Base-by-base conservation (phyloP, 75 land plant species). In the Ceratopteris richardii region DNA sequence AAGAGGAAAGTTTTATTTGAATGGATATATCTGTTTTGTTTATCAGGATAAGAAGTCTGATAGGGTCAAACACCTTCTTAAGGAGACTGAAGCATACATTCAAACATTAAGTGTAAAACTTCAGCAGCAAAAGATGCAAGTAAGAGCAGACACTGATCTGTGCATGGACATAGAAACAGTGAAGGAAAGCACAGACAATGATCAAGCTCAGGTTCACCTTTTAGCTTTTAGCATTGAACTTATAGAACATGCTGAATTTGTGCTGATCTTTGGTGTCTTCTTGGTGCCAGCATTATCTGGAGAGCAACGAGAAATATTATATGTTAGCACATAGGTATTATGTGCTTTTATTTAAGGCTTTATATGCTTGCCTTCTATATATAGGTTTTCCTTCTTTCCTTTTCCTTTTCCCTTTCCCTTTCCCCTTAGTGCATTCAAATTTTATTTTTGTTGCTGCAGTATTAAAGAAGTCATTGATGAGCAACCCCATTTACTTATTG, bases 291-390 rank as follows among this genome's bases (percentile, higher is more conserved):
- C 91, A 95, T 77, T 95, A 95, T 58, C 58, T 86, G 59, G 96
- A 90, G 61, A 90, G 97, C 86, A 95, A 95, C 57, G 99, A 95
- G 63, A 95, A 95, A 64, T 95, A 95, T 63, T 95, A 95, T 54
- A 20, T 77, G 57, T 69, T 90, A 78, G 99, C 99, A 57, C 99
- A 95, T 62, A 95, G 92, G 92, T 86, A 71, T 41, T 59, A 1
- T 9, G 48, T 7, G 10, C 47, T 7, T 58, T 17, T 58, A n/a
- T 22, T 33, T 9, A n/a, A n/a, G n/a, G n/a, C n/a, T n/a, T n/a
- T n/a, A n/a, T n/a, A n/a, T n/a, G n/a, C n/a, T n/a, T n/a, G n/a
- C n/a, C n/a, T n/a, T n/a, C n/a, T n/a, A n/a, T n/a, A n/a, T n/a
- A n/a, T n/a, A n/a, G n/a, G n/a, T n/a, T n/a, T n/a, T n/a, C n/a